Percentiles rank a stretch among this genome's conserved stretches.
Conservation (phyloP, 257 asterid species). For the Salvia splendens region DNA sequence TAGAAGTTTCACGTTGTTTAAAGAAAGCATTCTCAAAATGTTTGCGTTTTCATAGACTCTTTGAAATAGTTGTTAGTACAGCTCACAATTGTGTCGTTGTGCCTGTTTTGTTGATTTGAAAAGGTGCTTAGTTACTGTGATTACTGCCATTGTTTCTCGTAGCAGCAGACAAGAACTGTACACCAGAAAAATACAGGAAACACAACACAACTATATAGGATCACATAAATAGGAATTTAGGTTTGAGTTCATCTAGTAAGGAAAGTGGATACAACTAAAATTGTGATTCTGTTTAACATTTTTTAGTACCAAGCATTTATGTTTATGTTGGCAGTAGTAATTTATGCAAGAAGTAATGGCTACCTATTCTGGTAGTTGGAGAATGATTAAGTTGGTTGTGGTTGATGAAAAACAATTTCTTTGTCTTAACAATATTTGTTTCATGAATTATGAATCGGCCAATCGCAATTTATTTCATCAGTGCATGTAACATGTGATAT, state of each 20-base stretch:
- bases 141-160: background rate
- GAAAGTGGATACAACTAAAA: constrained; percentile 14
- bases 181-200: background rate
- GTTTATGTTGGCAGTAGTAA: background rate
- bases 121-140: background rate
- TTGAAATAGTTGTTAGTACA: background rate
- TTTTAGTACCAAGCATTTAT: too few relatives aligned
- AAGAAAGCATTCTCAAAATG: background rate
- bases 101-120: background rate
- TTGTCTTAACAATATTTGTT: background rate
- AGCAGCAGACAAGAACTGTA: constrained; percentile 14
- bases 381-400: constrained; percentile 15
- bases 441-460: too few relatives aligned
- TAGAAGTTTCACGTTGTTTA: background rate
- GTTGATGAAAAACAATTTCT: background rate
- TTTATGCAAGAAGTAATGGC: background rate
- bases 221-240: background rate
- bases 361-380: constrained; percentile 30
- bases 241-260: background rate
- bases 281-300: background rate
- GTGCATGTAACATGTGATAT: background rate
- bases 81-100: background rate
- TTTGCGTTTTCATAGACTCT: background rate
- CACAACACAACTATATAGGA: constrained; percentile 5
- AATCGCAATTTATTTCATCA: background rate